These are phyloP conservation scores for Moesziomyces parantarcticus DNA, from an alignment of 1,284 basidiomycete genomes.

Conservation along the genomic window DNA sequence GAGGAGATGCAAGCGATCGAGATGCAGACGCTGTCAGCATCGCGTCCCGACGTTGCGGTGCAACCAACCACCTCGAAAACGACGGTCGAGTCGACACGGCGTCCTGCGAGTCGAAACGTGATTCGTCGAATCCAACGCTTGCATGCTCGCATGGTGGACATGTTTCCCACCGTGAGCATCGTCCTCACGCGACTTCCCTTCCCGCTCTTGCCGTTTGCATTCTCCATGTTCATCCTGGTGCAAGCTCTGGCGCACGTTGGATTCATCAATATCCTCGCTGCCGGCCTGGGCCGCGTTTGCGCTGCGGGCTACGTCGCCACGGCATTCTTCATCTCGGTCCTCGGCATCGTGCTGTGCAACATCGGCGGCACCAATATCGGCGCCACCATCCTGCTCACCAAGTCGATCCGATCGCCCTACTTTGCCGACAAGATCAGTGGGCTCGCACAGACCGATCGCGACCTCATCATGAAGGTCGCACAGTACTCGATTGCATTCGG, in stretches of 20 bases:
- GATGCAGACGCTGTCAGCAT: conserved; percentile 27
- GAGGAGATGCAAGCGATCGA: conserved; percentile 32
- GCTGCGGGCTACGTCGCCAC: conserved; percentile 69
- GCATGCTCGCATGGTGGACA: conserved; percentile 12
- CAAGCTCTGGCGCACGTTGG: conserved; percentile 83
- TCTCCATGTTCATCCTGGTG: conserved; percentile 94
- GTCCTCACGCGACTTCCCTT: conserved; percentile 81
- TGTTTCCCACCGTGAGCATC: conserved; percentile 81
- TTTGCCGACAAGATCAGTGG: conserved; percentile 26
- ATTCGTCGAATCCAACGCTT: conserved; percentile 20
- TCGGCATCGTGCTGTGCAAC: conserved; percentile 82
- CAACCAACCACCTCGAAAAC: too few relatives aligned
- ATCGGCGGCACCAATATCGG: conserved; percentile 94
- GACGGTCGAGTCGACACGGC: too few relatives aligned
- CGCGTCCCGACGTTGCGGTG: conserved; percentile 14
- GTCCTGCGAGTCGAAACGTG: conserved; percentile 12
- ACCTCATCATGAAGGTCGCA: conserved; percentile 63
- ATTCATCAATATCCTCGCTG: conserved; percentile 89
- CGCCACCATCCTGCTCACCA: conserved; percentile 87
- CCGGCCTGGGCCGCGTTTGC: conserved; percentile 74
- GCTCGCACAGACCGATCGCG: conserved; percentile 15
- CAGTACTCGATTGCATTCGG: conserved; percentile 79
- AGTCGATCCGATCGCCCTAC: conserved; percentile 71
- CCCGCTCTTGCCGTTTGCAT: conserved; percentile 87
- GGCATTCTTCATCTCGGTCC: conserved; percentile 72